Evolutionary conservation across 2,329 filamentous ascomycete species (phyloP), one percentile per base, ranked within the genome.

Genomic region (Knoxdaviesia proteae): DNA sequence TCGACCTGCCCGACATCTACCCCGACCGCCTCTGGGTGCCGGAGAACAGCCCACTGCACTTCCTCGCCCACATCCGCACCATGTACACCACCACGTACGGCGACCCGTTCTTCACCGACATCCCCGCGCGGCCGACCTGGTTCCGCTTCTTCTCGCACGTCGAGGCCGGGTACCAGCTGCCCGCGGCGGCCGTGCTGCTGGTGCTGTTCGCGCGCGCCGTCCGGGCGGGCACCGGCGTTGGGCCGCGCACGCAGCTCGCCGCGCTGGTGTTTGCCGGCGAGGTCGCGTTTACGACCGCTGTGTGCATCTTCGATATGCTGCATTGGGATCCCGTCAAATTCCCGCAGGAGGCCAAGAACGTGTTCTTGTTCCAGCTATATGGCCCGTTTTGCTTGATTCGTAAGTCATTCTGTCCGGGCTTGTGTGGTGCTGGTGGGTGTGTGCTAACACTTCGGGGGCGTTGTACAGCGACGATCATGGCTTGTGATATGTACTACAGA

Each of bases 1-100:
- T 73, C 39, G 71, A 75, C 49, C 63, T 69, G 40, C 62, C 70
- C 34, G 60, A 62, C 33, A 61, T 70, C 48, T 74, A 72, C 52
- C 71, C 71, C 1, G 45, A 51, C 2, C 56, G 54, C 41, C 60
- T 73, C 39, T 69, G 62, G 54, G 51, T 56, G 3, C 45, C 58
- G 0, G 50, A 59, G 1, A 57, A 53, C 5, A 53, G 62, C 0
- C 69, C 69, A 0, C 56, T 74, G 6, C 63, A 69, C 53, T 58
- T 63, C 47, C 57, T 72, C 39, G 54, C 61, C 47, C 44, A 55
- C 34, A 51, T 72, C 45, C 64, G 67, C 45, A 46, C 56, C 4
- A 61, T 58, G 50, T 74, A 74, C 55, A 54, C 66, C 38, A 46
- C 53, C 34, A 56, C 56, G 7, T 67, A 66, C 49, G 67, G 68